Evolutionary conservation across 2,329 filamentous ascomycete species (phyloP).

Genomic region (Emericellopsis atlantica): DNA sequence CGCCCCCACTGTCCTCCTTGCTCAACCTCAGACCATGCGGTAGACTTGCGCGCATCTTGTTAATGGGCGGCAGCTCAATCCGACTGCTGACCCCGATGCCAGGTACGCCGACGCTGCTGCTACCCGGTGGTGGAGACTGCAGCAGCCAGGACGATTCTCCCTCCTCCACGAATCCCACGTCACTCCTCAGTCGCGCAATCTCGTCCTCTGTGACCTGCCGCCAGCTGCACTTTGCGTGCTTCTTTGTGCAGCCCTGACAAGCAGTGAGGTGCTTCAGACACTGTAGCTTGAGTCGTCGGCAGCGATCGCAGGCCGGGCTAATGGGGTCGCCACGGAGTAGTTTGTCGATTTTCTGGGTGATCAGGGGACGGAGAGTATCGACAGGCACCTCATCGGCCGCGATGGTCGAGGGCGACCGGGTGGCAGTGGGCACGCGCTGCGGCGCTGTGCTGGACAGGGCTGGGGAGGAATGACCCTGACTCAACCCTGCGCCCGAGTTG

Average conservation of each 20-base stretch:
- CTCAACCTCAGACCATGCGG: not conserved
- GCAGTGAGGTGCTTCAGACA: constrained; percentile 80
- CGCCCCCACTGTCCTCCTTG: too few species aligned
- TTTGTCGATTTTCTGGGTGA: constrained; percentile 65
- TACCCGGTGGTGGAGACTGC: not conserved
- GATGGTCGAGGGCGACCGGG: constrained; percentile 4
- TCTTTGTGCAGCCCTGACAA: constrained; percentile 78
- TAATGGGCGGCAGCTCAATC: constrained; percentile 4
- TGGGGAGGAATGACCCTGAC: constrained; percentile 11
- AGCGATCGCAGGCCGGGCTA: constrained; percentile 74
- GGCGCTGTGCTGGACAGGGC: constrained; percentile 7
- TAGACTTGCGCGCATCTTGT: constrained; percentile 1
- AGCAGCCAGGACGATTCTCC: not conserved
- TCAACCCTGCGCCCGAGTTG: constrained; percentile 13
- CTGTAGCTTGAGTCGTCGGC: constrained; percentile 65
- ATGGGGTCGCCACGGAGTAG: constrained; percentile 63
- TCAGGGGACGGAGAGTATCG: constrained; percentile 35
- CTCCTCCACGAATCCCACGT: constrained; percentile 9
- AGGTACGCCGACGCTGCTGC: not conserved
- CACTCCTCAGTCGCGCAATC: constrained; percentile 15
- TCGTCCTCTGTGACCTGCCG: constrained; percentile 69
- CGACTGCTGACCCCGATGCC: not conserved
- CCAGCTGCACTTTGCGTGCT: constrained; percentile 83
- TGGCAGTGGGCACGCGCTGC: constrained; percentile 7
- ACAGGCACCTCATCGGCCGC: constrained; percentile 12